These are phyloP conservation scores for Orbilia javanica DNA, from an alignment of 2,329 filamentous ascomycete genomes.

Conservation along the genomic window DNA sequence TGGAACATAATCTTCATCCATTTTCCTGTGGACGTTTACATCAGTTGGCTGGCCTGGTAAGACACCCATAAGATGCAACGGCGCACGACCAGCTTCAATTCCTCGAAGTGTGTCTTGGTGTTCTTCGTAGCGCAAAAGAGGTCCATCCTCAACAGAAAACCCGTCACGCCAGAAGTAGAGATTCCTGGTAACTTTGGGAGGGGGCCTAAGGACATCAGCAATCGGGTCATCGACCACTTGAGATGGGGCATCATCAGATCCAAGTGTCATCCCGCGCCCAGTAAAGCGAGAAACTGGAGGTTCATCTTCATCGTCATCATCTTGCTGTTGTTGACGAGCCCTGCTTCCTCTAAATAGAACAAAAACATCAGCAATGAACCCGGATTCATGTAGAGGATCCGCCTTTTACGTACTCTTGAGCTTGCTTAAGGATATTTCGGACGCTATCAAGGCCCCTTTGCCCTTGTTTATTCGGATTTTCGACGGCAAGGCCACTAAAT, in stretches of 20 bases:
- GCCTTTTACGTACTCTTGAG: constrained; percentile 69
- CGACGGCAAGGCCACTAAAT: constrained; percentile 72
- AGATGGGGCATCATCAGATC: constrained; percentile 80
- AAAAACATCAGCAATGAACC: background rate
- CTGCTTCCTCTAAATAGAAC: constrained; percentile 45
- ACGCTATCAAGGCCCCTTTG: constrained; percentile 63
- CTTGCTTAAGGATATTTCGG: constrained; percentile 75
- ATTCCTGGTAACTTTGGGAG: constrained; percentile 74
- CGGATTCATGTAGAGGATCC: background rate
- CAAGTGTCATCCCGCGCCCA: constrained; percentile 80
- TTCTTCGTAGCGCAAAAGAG: constrained; percentile 82
- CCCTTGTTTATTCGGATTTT: constrained; percentile 69
- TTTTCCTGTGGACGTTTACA: constrained; percentile 79
- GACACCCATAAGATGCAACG: constrained; percentile 82
- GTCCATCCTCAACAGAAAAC: constrained; percentile 86
- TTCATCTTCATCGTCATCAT: constrained; percentile 63
- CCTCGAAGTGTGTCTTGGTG: constrained; percentile 79
- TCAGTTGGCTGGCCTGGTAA: constrained; percentile 80
- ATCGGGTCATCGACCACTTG: constrained; percentile 75
- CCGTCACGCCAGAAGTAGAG: constrained; percentile 86
- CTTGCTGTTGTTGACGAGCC: constrained; percentile 55
- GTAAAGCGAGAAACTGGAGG: constrained; percentile 73
- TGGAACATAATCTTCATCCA: constrained; percentile 78
- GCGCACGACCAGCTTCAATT: constrained; percentile 81
- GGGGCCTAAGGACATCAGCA: constrained; percentile 63